Conservation (phyloP, 768 basidiomycete genomes). For the Dioszegia hungarica region DNA sequence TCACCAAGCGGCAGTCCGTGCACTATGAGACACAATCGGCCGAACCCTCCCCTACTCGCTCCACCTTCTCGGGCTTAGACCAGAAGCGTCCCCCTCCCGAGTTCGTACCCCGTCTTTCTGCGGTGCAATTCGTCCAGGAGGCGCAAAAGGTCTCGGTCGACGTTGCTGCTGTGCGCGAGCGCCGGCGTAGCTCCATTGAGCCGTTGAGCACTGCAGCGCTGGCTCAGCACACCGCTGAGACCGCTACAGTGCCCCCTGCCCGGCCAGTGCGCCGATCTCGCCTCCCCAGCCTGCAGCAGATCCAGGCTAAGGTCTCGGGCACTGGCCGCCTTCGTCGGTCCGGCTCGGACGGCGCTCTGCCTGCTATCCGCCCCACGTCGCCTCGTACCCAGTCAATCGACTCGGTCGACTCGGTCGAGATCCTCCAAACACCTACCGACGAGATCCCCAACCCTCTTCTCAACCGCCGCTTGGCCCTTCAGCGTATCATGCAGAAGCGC, state of each 20-base stretch:
- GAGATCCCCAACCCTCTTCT: slow-evolving; percentile 21
- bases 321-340: slow-evolving; percentile 14
- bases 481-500: slow-evolving; percentile 6
- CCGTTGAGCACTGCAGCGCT: neutral
- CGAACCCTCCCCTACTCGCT: slow-evolving; percentile 35
- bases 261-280: neutral
- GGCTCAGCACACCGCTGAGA: neutral
- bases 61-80: slow-evolving; percentile 32
- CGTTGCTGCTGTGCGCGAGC: neutral
- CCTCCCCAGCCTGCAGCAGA: slow-evolving; percentile 35
- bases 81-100: slow-evolving; percentile 36
- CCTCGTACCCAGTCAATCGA: neutral
- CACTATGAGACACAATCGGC: slow-evolving; percentile 31
- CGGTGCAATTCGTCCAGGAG: slow-evolving; percentile 24
- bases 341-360: slow-evolving; percentile 15
- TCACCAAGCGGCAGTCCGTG: neutral
- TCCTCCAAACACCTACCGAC: slow-evolving; percentile 29
- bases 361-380: neutral
- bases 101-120: slow-evolving; percentile 33
- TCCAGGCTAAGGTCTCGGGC: slow-evolving; percentile 31
- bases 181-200: neutral
- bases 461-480: slow-evolving; percentile 17
- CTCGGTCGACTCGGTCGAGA: slow-evolving; percentile 26
- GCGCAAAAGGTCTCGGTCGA: neutral
- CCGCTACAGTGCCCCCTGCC: neutral